Percentiles rank a stretch among this genome's conserved stretches.
Conservation (phyloP, 257 asterid species). For the Jaltomata sinuosa region DNA sequence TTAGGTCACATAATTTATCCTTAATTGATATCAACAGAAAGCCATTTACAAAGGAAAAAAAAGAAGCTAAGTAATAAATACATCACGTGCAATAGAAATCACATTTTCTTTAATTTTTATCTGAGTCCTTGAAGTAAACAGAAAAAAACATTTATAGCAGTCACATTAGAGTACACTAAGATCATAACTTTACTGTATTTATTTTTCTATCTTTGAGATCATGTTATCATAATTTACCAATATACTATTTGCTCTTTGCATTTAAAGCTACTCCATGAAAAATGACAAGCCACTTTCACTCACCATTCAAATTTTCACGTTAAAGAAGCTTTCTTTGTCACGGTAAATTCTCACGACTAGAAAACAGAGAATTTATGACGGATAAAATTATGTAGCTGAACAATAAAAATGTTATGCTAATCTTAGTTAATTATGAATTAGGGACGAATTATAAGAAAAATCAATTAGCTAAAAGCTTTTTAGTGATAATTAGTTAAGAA, state of each 20-base stretch:
- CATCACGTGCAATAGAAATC: not conserved
- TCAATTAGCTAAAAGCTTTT: no score
- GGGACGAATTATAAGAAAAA: no score
- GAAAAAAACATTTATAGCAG: not conserved
- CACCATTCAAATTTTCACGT: slow-evolving; percentile 1
- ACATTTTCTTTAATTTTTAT: not conserved
- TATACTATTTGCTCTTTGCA: not conserved
- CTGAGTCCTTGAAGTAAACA: not conserved
- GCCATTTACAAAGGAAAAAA: no score
- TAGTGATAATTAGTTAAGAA: no score
- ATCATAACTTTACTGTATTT: not conserved
- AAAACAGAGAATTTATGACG: no score
- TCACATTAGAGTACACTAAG: not conserved
- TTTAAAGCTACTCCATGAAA: not conserved
- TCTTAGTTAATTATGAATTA: no score
- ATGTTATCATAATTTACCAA: not conserved
- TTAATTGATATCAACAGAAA: no score
- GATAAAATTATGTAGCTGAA: no score
- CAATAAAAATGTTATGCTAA: no score
- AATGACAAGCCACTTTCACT: not conserved
- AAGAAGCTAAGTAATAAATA: not conserved
- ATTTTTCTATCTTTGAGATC: not conserved
- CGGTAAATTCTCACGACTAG: not conserved
- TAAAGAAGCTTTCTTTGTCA: not conserved
- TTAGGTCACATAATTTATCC: no score